Evolutionary conservation across 257 asterid species (phyloP), one percentile per base, ranked within the genome.

Genomic region (Penstemon eatonii): DNA sequence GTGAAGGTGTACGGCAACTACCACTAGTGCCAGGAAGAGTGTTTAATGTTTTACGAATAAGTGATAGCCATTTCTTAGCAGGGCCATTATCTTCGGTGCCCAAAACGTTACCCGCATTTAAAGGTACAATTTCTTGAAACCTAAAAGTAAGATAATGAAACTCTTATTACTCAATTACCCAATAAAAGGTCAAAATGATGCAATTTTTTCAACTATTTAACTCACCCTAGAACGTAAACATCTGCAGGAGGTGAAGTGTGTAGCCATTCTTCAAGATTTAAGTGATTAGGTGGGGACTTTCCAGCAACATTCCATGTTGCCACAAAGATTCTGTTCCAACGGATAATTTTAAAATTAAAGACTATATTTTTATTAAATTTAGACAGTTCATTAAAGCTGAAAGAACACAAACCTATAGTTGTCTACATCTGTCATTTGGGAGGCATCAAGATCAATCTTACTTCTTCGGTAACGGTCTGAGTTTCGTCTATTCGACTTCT

Each of bases 291-390:
- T 39, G 99, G 99, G 49, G 98, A 94, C 80, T 89, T 94, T 37
- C 99, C 99, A 50, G 90, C 99, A 63, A 94, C 99, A 82, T 94
- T 94, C 99, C 99, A 94, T 38, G 99, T 94, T 11, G 97, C 96
- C 71, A 85, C 95, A 81, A 94, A 94, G 50, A 94, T 54, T 74
- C 99, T 94, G 52, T 63, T 44, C 56, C 76, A 58, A 45, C n/a
- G 1, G 44, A 25, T 3, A 7, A 52, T 46, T 60, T n/a, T 37
- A 13, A 4, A 19, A 25, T 25, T 38, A 56, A 66, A 25, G 33
- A 25, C 33, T 25, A 25, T 25, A 25, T 25, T 25, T 25, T 25
- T 10, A 13, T 9, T 7, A 52, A 52, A 59, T 46, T n/a, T 8
- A 68, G 25, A 46, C 15, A 60, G 41, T 18, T 69, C 42, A 66